Evolutionary conservation across 202 grass and related monocot species (phyloP).

Genomic region (Zizania palustris): DNA sequence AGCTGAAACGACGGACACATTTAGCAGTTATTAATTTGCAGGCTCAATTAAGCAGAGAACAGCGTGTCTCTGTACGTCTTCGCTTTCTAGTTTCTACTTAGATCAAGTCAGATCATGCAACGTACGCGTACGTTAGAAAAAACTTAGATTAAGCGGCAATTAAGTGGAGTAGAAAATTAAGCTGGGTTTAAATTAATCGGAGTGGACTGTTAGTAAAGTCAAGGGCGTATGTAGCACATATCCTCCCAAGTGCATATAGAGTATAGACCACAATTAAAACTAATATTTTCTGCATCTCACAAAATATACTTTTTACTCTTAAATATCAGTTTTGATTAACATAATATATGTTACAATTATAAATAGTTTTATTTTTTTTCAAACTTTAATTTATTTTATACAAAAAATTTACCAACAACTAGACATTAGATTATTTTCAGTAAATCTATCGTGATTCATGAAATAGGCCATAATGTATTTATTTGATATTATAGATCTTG

Average conservation of each 20-base stretch:
- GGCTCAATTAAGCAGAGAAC: too few species aligned
- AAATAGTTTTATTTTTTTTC: too few species aligned
- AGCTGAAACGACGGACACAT: background rate
- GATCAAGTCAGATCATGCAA: background rate
- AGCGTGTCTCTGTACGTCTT: background rate
- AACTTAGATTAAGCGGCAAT: background rate
- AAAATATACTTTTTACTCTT: background rate
- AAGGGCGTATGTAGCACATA: background rate
- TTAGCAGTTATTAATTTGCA: background rate
- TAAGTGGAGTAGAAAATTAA: background rate
- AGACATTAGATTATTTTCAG: too few species aligned
- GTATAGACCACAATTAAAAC: background rate
- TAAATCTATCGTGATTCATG: too few species aligned
- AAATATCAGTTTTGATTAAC: too few species aligned
- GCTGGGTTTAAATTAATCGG: background rate
- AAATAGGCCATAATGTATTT: too few species aligned
- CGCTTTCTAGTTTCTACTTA: background rate
- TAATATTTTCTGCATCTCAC: background rate
- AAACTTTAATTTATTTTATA: too few species aligned
- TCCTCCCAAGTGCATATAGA: background rate
- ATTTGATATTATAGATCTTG: too few species aligned
- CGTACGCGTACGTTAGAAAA: background rate
- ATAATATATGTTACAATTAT: too few species aligned
- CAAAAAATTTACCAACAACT: too few species aligned
- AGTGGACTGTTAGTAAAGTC: background rate